phyloP scores from a whole-genome alignment of 108 stramenopile genomes.

The Skeletonema costatum region DNA sequence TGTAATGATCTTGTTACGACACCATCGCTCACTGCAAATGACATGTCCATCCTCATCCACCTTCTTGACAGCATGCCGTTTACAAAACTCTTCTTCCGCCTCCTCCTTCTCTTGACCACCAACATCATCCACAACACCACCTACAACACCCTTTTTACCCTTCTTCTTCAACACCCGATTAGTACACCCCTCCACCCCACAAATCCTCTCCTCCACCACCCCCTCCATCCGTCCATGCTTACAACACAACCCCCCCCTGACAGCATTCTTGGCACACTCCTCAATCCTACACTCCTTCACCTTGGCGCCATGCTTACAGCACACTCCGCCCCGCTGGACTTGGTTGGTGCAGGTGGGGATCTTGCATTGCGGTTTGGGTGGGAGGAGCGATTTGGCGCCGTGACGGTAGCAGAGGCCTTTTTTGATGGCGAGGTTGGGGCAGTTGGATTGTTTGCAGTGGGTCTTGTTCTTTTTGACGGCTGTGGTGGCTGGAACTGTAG shows the following conservation, averaged over 20 bases:
- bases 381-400: neutral
- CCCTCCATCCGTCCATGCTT: neutral
- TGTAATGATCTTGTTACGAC: neutral
- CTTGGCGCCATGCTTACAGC: neutral
- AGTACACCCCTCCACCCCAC: neutral
- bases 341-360: neutral
- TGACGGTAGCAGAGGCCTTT: neutral
- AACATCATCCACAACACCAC: neutral
- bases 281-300: neutral
- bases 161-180: neutral
- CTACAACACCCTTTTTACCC: neutral
- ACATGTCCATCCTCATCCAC: neutral
- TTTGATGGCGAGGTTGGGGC: constrained; percentile 4
- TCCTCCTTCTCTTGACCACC: neutral
- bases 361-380: neutral
- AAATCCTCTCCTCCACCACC: neutral
- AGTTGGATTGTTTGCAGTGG: neutral
- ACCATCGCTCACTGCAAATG: neutral
- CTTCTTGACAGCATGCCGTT: neutral
- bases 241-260: neutral
- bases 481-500: neutral
- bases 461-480: neutral
- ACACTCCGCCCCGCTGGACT: neutral
- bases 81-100: neutral
- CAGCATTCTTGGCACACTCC: neutral